phyloP scores from a whole-genome alignment of 768 basidiomycete genomes.

The Crassisporium funariophilum region DNA sequence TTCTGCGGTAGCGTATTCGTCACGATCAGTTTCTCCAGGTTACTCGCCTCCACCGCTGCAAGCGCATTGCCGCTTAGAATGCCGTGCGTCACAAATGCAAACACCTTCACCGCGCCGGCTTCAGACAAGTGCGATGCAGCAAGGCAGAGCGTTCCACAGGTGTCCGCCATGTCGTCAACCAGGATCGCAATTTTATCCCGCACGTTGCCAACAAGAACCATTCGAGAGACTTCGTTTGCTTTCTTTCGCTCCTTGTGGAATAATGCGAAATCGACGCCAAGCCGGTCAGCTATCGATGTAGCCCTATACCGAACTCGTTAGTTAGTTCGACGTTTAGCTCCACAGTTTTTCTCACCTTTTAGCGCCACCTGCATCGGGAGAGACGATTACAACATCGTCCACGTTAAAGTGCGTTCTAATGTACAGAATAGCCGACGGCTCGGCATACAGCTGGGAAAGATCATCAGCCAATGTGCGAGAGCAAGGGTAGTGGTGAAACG shows the following conservation, averaged over 20 bases:
- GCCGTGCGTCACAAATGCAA: slow-evolving; percentile 95
- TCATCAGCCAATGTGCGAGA: slow-evolving; percentile 22
- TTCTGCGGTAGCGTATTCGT: slow-evolving; percentile 97
- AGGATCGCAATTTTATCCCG: slow-evolving; percentile 91
- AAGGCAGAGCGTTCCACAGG: slow-evolving; percentile 90
- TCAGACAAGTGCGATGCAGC: slow-evolving; percentile 89
- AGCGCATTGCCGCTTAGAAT: slow-evolving; percentile 92
- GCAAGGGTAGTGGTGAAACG: slow-evolving; percentile 1
- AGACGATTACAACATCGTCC: slow-evolving; percentile 89
- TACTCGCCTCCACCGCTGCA: slow-evolving; percentile 66
- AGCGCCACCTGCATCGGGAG: slow-evolving; percentile 97
- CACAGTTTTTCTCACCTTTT: slow-evolving; percentile 67
- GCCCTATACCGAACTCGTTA: slow-evolving; percentile 58
- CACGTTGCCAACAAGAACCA: slow-evolving; percentile 95
- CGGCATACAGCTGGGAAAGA: slow-evolving; percentile 78
- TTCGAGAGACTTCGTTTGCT: slow-evolving; percentile 91
- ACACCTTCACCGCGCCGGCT: slow-evolving; percentile 83
- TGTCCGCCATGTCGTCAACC: slow-evolving; percentile 99
- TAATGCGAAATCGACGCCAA: slow-evolving; percentile 96
- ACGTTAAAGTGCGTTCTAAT: slow-evolving; percentile 91
- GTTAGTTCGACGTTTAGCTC: slow-evolving; percentile 9
- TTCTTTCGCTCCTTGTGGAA: slow-evolving; percentile 99
- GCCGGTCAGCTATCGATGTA: slow-evolving; percentile 93
- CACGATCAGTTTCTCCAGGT: slow-evolving; percentile 92
- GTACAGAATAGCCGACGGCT: slow-evolving; percentile 93